Evolutionary conservation across 1,284 basidiomycete genomes (phyloP), one percentile per base, ranked within the genome.

Genomic region (Phaffia rhodozyma): DNA sequence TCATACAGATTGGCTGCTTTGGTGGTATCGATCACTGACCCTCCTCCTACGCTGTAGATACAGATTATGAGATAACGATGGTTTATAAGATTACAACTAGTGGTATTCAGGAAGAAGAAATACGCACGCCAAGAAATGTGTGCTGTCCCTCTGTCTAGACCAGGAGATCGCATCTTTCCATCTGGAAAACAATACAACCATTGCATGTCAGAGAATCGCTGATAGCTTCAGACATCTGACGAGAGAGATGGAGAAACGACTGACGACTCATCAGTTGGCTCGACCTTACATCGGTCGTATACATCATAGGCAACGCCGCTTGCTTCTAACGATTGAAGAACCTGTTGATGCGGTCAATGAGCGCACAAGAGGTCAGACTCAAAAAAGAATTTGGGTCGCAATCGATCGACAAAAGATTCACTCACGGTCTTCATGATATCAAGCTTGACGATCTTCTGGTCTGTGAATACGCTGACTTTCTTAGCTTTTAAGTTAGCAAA

Each of bases 11-110:
- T 94, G 43, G 93, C 91, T 3, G 87, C 84, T 74, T 96, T 94
- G 53, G 90, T 87, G 0, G 92, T 96, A 73, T 97, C 94, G 74
- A 97, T 97, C 34, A 93, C 90, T 68, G 88, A 91, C 67, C 93
- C 93, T 52, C 93, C 93, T 68, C 93, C 92, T 30, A 97, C 89
- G 57, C 87, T 89, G 67, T 34, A 34, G 32, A 5, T 34, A 9
- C 32, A n/a, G n/a, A n/a, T n/a, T n/a, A n/a, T n/a, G 48, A 25
- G 16, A 48, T n/a, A 66, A 53, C 53, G 56, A 66, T 25, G 13
- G 20, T 2, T 16, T 9, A n/a, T 55, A 49, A n/a, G 51, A 21
- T 58, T 47, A 57, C 55, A 66, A 58, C 21, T 32, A 25, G 20
- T 30, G 50, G 59, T 47, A 57, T 67, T 53, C 57, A 47, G 58